phyloP scores from a whole-genome alignment of 2,329 filamentous ascomycete species.

The Aspergillus sp. region DNA sequence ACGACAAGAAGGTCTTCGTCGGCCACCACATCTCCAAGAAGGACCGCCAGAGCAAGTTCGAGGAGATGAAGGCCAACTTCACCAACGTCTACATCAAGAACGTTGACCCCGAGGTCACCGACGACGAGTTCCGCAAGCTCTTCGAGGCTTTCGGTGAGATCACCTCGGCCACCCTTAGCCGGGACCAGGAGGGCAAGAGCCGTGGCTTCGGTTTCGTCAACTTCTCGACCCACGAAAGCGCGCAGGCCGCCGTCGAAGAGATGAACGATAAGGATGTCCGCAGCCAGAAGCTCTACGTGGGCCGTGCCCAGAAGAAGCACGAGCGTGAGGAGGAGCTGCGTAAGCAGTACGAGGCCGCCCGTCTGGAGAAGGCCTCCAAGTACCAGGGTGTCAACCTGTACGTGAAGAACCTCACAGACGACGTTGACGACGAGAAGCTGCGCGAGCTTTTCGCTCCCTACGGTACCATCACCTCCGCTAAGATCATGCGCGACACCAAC shows the following conservation, averaged over 20 bases:
- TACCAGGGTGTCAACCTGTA: conserved; percentile 99
- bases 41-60: conserved; percentile 99
- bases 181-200: conserved; percentile 86
- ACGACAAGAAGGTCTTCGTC: conserved; percentile 99
- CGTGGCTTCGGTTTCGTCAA: conserved; percentile 96
- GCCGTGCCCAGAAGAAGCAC: conserved; percentile 99
- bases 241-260: conserved; percentile 81
- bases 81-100: conserved; percentile 99
- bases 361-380: conserved; percentile 97
- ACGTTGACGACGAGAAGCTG: conserved; percentile 96
- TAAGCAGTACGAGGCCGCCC: conserved; percentile 97
- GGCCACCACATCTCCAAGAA: conserved; percentile 99
- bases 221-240: conserved; percentile 87
- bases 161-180: conserved; percentile 90
- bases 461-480: conserved; percentile 95
- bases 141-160: conserved; percentile 93
- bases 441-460: conserved; percentile 89
- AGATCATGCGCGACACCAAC: conserved; percentile 91
- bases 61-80: conserved; percentile 99
- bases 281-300: conserved; percentile 94
- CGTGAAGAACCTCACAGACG: conserved; percentile 98
- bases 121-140: conserved; percentile 90
- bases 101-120: conserved; percentile 76
- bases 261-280: conserved; percentile 91
- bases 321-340: conserved; percentile 99